Conservation (phyloP, 352 stramenopile species). For the Lagenidium sp. region DNA sequence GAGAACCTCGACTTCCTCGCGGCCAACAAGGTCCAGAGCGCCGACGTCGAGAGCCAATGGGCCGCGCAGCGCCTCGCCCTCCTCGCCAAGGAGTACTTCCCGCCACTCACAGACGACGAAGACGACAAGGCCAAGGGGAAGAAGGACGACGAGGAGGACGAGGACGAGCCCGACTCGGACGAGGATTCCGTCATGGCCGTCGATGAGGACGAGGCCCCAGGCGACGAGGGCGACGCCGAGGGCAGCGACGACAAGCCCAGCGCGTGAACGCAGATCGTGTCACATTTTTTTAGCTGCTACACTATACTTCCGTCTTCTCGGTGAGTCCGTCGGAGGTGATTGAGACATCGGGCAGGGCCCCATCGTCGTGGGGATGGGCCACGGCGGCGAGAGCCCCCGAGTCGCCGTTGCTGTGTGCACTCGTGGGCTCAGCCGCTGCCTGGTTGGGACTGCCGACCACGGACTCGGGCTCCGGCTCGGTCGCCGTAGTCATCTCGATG, state of each 20-base stretch:
- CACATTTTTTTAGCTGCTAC: background rate
- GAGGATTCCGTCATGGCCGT: slow-evolving; percentile 24
- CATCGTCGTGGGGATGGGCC: background rate
- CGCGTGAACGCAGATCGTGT: background rate
- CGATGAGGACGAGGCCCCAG: slow-evolving; percentile 13
- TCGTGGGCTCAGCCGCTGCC: too few relatives aligned
- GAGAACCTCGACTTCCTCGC: slow-evolving; percentile 61
- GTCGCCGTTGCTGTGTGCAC: too few relatives aligned
- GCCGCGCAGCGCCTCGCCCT: slow-evolving; percentile 37
- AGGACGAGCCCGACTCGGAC: slow-evolving; percentile 15
- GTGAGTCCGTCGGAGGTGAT: too few relatives aligned
- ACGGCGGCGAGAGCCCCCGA: background rate
- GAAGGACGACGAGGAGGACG: slow-evolving; percentile 4
- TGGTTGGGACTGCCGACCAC: too few relatives aligned
- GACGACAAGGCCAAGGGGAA: slow-evolving; percentile 6
- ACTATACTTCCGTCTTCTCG: slow-evolving; percentile 13
- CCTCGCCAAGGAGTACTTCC: slow-evolving; percentile 64
- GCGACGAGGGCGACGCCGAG: slow-evolving; percentile 2
- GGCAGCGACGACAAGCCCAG: slow-evolving; percentile 5
- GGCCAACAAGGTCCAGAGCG: slow-evolving; percentile 41
- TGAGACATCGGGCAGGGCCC: too few relatives aligned
- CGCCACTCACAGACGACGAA: slow-evolving; percentile 23
- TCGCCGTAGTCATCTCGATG: too few relatives aligned
- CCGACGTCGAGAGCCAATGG: slow-evolving; percentile 48
- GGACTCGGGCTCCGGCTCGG: too few relatives aligned